A percentile compares a stretch with the other conserved stretches of the same genome.
phyloP scores from a whole-genome alignment of 1,284 basidiomycete species.

The Apiotrichum veenhuisii region DNA sequence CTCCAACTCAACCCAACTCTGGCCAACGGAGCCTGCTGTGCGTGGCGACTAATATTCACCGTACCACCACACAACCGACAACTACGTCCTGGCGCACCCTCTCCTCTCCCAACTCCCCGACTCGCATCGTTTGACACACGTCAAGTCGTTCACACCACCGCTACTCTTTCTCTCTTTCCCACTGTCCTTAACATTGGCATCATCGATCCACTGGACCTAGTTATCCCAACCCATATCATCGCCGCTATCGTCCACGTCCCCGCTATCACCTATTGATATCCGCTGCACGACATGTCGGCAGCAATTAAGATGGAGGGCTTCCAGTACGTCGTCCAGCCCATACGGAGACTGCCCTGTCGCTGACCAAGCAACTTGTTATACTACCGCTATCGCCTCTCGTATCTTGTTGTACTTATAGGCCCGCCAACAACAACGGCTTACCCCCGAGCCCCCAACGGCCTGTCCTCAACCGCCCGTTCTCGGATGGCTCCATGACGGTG shows the following conservation, averaged over 20 bases:
- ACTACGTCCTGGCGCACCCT: no score
- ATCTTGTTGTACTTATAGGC: conserved; percentile 6
- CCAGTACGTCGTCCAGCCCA: conserved; percentile 17
- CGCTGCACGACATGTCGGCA: conserved; percentile 14
- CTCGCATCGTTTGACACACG: no score
- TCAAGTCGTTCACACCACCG: no score
- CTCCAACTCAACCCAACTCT: no score
- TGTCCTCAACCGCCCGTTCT: conserved; percentile 36
- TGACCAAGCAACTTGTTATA: neutral
- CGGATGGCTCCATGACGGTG: conserved; percentile 43
- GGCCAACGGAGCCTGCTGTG: no score
- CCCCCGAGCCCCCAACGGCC: conserved; percentile 23
- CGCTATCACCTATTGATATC: neutral
- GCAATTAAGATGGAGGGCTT: conserved; percentile 36
- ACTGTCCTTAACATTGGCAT: no score
- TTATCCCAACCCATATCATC: neutral
- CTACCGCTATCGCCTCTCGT: neutral
- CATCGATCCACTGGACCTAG: no score
- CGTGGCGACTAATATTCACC: no score
- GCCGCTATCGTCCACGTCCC: neutral
- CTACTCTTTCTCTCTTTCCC: no score
- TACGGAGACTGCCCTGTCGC: neutral
- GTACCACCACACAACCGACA: no score
- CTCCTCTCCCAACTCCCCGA: no score
- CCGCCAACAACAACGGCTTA: conserved; percentile 12